Evolutionary conservation across 169 alveolate genomes (phyloP), one percentile per base, ranked within the genome.

Genomic region (Plasmodium relictum): DNA sequence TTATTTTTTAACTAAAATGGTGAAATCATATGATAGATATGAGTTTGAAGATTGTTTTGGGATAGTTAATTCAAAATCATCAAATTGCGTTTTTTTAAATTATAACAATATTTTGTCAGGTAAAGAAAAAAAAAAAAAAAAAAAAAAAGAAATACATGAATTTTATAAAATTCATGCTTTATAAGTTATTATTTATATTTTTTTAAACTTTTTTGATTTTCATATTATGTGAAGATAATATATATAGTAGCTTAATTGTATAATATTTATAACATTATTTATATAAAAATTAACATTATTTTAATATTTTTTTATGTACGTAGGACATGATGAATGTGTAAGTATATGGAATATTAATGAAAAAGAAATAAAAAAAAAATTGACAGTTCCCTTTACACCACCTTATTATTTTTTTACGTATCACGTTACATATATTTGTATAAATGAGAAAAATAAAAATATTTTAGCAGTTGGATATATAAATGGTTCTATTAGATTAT

Each of bases 21-120:
- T 96, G 74, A 96, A 96, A 85, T 96, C 98, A 6, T 96, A 96
- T 74, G 92, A 96, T 62, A 91, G 97, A 74, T 96, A 96, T 90
- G 97, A 92, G 54, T 94, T 93, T 37, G 94, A 88, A 39, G 96
- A 94, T 59, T 88, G 96, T 39, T 89, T 94, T 45, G 97, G 97
- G 72, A 91, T 95, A 52, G 78, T 95, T 9, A 91, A 93, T 37
- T 92, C 97, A 14, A 90, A 94, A 58, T 44, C 89, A 7, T 91
- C 96, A 44, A 95, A 93, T 63, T 91, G 92, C 68, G 88, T 66
- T 93, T 92, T 65, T 44, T 18, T 56, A 14, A 88, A 41, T 68
- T 68, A 5, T 24, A 76, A 63, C 80, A 45, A 44, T 88, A 86
- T 65, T 41, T 69, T 93, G 66, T 66, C 89, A 73, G 88, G 92